A percentile compares a stretch with the other conserved stretches of the same genome.
phyloP scores from a whole-genome alignment of 1,284 basidiomycete genomes.

The Cutaneotrichosporon arboriforme region DNA sequence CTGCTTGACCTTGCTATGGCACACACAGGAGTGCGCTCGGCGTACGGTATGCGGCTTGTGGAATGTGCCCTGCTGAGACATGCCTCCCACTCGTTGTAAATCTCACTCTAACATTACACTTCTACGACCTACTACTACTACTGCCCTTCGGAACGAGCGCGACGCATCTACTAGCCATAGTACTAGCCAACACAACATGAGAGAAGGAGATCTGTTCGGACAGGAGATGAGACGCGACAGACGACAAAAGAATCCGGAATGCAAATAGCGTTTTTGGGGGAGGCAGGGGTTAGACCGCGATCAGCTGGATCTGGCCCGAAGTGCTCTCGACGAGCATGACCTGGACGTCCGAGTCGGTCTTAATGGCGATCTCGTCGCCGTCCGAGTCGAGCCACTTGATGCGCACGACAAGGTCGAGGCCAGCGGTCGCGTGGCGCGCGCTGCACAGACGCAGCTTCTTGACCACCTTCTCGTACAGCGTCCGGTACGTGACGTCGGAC shows the following conservation, averaged over 20 bases:
- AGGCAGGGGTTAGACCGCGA: conserved; percentile 3
- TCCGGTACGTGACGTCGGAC: conserved; percentile 65
- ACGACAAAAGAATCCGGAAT: neutral
- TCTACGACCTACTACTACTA: too few species aligned
- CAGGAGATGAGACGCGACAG: neutral
- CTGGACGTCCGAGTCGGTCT: conserved; percentile 41
- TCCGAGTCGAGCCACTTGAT: conserved; percentile 44
- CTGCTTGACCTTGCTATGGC: too few species aligned
- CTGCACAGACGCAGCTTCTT: conserved; percentile 88
- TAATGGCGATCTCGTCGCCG: conserved; percentile 39
- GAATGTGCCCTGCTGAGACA: too few species aligned
- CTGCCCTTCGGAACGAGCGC: too few species aligned
- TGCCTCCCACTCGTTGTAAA: neutral
- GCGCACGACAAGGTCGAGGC: conserved; percentile 59
- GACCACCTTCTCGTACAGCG: conserved; percentile 81
- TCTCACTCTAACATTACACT: too few species aligned
- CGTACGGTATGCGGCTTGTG: too few species aligned
- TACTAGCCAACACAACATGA: conserved; percentile 6
- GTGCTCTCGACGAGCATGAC: conserved; percentile 37
- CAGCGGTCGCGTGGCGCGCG: conserved; percentile 64
- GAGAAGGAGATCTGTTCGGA: neutral
- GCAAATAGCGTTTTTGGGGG: neutral
- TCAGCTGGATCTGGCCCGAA: conserved; percentile 20
- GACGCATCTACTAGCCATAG: neutral
- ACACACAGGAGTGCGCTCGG: too few species aligned